Evolutionary conservation across 2,329 filamentous ascomycete species (phyloP), one percentile per base, ranked within the genome.

Genomic region (Fusarium penzigii): DNA sequence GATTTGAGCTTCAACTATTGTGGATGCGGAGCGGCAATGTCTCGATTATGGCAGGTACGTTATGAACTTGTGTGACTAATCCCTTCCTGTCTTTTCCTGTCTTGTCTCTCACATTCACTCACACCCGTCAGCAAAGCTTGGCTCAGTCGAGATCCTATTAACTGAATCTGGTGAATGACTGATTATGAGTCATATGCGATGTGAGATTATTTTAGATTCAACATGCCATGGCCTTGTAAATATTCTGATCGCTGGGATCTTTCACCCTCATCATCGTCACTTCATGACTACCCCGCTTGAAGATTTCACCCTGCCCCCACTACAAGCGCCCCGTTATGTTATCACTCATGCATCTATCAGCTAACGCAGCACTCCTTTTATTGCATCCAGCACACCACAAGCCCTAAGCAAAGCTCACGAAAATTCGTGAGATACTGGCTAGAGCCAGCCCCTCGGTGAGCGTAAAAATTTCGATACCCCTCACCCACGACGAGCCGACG

Each of bases 321-420:
- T 20, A 39, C 44, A 36, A 34, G 29, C 25, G 29, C 52, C 63
- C 58, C 64, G 58, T 53, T 65, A 69, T 34, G 17, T 56, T 57
- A 69, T 66, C 46, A 41, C 47, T 53, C 55, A 66, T 63, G 64
- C 65, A 67, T 41, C 49, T 66, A 69, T 59, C 39, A 42, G 47
- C 29, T 42, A 44, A 43, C 34, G 9, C 43, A 43, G 13, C 45
- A 51, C 51, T 60, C 51, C 46, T 44, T 49, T 52, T 65, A 69
- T 56, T 53, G 55, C 52, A 60, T 58, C 61, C 59, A 51, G 58
- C 66, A 70, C 69, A 70, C 69, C 66, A 68, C 69, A 72, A 73
- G 67, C 70, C 70, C 72, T 71, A 70, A 72, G 17, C 20, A 43
- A 59, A 48, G 65, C 61, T 66, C 67, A 69, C 70, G 62, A 69